Evolutionary conservation across 495 filamentous ascomycete species (phyloP), one percentile per base, ranked within the genome.

Genomic region (Aspergillus nidulans): DNA sequence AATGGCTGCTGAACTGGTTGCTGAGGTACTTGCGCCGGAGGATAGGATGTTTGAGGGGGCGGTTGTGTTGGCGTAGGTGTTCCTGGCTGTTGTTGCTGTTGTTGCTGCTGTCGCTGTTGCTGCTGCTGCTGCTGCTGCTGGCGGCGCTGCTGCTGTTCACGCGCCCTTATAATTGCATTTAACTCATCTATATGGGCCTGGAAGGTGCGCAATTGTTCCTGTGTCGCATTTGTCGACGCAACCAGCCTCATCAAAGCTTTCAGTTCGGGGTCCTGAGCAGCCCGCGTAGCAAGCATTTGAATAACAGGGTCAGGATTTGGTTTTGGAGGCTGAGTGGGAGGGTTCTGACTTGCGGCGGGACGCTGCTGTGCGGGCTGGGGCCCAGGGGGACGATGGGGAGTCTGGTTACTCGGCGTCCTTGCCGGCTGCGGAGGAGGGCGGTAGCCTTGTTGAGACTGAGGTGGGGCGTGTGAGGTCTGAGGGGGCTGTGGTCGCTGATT

Each of bases 241-340:
- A 99, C 95, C 12, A 92, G 84, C 62, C 90, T 87, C 95, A 99
- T 99, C 10, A 99, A 78, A n/a, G 85, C 84, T 61, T 96, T 92
- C n/a, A 99, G 77, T 44, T 91, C 81, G 2, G 88, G 85, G 65
- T 99, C 89, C 16, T 87, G 84, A 1, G 89, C 88, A 15, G 95
- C 95, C 60, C 84, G 82, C 56, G 90, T 89, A 2, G 95, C 95
- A 39, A 99, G 73, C 67, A 91, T 90, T 51, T 95, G 88, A 53
- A 99, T 99, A 39, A 99, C 95, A 3, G 95, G 95, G 67, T 99
- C 95, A 3, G 88, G 82, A 38, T 84, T 83, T 2, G 76, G 72
- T 56, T 81, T 76, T 1, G 77, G 58, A 32, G 76, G 69, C 51
- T 77, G 72, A 7, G 69, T 63, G 3, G 69, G 61, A 7, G 72